Percentiles rank a stretch among this genome's conserved stretches.
Evolutionary conservation across 139 green algal species (phyloP).

Genomic region (Tetraselmis striata): DNA sequence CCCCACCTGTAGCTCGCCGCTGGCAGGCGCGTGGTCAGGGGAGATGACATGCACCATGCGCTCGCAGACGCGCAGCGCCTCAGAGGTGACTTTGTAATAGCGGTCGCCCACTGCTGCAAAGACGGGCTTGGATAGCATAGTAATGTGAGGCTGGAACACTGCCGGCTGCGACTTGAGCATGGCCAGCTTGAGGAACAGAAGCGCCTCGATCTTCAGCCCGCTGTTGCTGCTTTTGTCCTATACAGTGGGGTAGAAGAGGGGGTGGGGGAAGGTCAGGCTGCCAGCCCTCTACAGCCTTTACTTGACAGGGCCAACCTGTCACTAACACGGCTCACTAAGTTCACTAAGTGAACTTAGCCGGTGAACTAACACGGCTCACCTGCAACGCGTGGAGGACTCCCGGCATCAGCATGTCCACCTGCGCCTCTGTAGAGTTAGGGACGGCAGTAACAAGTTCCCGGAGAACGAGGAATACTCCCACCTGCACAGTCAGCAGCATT

Average conservation of each 20-base stretch:
- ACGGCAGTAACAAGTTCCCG: constrained; percentile 61
- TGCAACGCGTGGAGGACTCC: constrained; percentile 53
- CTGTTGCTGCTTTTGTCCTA: constrained; percentile 18
- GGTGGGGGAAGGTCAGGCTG: not conserved
- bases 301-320: too few species aligned
- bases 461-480: constrained; percentile 64
- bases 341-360: too few species aligned
- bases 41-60: constrained; percentile 70
- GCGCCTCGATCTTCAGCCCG: constrained; percentile 83
- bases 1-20: not conserved
- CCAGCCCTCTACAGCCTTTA: too few species aligned
- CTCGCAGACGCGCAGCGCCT: constrained; percentile 75
- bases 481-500: constrained; percentile 13
- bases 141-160: constrained; percentile 49
- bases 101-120: constrained; percentile 50
- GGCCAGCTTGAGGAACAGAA: constrained; percentile 72
- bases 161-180: constrained; percentile 42
- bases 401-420: constrained; percentile 56
- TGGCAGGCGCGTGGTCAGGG: constrained; percentile 14
- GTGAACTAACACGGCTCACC: constrained; percentile 31
- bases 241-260: not conserved
- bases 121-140: constrained; percentile 47
- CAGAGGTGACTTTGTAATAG: constrained; percentile 91
- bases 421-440: constrained; percentile 36
- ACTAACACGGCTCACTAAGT: too few species aligned